Percentiles rank a stretch among this genome's conserved stretches.
These are phyloP conservation scores for Poa annua DNA, from an alignment of 176 grass and related monocot species.

Conservation along the genomic window DNA sequence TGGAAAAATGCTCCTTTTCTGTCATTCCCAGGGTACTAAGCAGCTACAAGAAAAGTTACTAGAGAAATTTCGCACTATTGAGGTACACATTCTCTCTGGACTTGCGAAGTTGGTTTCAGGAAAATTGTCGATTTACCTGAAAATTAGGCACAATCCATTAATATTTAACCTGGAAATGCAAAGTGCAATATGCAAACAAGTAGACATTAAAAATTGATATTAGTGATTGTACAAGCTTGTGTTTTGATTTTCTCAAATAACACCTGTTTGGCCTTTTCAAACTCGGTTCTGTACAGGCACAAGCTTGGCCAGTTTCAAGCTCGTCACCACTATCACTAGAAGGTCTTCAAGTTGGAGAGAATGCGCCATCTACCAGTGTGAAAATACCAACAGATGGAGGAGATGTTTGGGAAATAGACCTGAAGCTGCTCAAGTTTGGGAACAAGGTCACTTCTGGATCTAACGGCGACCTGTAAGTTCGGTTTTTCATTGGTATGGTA, in stretches of 20 bases:
- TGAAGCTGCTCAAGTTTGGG: slow-evolving; percentile 74
- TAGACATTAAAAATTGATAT: neutral
- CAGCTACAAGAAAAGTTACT: slow-evolving; percentile 52
- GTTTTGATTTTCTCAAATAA: slow-evolving; percentile 23
- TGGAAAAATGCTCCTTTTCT: neutral
- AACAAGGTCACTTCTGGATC: slow-evolving; percentile 75
- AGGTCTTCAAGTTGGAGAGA: slow-evolving; percentile 38
- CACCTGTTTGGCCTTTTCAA: neutral
- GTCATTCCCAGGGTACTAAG: slow-evolving; percentile 55
- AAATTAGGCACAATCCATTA: neutral
- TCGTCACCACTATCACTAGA: slow-evolving; percentile 43
- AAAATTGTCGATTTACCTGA: neutral
- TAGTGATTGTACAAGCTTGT: neutral
- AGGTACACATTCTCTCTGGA: slow-evolving; percentile 47
- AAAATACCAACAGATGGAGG: slow-evolving; percentile 76
- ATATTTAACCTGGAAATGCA: neutral
- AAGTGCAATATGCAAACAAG: neutral
- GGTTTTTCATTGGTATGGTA: neutral
- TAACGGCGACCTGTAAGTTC: slow-evolving; percentile 86
- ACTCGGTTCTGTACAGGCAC: slow-evolving; percentile 41
- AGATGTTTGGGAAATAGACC: slow-evolving; percentile 89
- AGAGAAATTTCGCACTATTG: slow-evolving; percentile 59
- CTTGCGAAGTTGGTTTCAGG: slow-evolving; percentile 10
- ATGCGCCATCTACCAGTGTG: slow-evolving; percentile 52
- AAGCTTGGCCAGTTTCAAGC: slow-evolving; percentile 48